Conservation (phyloP, 805 yeast genomes). For the Monosporozyma unispora region DNA sequence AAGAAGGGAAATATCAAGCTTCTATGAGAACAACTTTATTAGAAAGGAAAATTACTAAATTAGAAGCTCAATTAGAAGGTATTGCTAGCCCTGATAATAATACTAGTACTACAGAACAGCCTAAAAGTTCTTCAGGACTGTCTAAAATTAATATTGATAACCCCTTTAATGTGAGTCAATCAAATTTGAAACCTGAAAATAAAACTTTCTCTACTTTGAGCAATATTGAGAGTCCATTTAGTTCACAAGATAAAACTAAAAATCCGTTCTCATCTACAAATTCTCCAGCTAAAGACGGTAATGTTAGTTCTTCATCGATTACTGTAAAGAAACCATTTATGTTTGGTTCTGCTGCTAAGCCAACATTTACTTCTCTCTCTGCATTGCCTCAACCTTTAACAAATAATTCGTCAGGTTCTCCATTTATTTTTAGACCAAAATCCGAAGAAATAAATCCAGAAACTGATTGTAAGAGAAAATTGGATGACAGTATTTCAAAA, state of each 20-base stretch:
- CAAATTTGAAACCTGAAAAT: neutral
- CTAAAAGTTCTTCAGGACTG: neutral
- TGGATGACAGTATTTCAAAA: neutral
- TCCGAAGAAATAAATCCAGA: neutral
- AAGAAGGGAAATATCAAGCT: slow-evolving; percentile 29
- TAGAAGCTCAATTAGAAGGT: slow-evolving; percentile 16
- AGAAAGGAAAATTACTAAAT: slow-evolving; percentile 24
- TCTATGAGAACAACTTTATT: slow-evolving; percentile 24
- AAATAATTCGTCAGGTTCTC: neutral
- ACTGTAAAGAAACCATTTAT: neutral
- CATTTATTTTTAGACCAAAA: neutral
- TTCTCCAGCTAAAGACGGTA: neutral
- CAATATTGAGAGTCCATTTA: neutral
- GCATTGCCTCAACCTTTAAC: neutral
- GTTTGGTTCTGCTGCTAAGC: slow-evolving; percentile 6
- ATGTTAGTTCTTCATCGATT: neutral
- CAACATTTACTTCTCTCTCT: slow-evolving; percentile 8
- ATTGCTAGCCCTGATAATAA: neutral
- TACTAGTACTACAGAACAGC: neutral
- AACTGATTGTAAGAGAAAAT: neutral
- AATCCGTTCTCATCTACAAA: neutral
- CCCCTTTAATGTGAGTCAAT: neutral
- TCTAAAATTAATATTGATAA: slow-evolving; percentile 4
- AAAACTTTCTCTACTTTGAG: neutral
- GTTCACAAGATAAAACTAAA: neutral